These are phyloP conservation scores for Ogataea ganodermae DNA, from an alignment of 805 yeast species.

Conservation along the genomic window DNA sequence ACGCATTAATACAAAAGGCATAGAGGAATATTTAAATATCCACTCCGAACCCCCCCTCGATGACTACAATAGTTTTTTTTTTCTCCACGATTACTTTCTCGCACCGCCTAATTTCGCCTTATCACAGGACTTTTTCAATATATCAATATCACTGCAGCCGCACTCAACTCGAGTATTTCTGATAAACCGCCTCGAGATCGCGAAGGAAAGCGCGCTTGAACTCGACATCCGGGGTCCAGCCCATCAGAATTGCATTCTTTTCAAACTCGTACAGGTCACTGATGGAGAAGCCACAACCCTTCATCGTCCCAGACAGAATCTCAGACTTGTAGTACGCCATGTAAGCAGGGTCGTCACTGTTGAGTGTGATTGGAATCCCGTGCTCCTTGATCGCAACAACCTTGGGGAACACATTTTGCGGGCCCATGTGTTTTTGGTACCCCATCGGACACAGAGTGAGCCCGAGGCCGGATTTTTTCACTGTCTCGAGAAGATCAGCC, in stretches of 20 bases:
- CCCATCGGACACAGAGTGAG: conserved; percentile 48
- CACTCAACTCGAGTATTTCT: conserved; percentile 3
- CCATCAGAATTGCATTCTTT: conserved; percentile 24
- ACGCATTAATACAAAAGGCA: too few species aligned
- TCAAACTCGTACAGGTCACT: conserved; percentile 23
- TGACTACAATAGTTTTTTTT: neutral
- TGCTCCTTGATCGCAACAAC: conserved; percentile 41
- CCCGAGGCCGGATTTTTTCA: conserved; percentile 38
- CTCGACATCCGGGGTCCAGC: conserved; percentile 25
- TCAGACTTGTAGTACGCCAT: conserved; percentile 47
- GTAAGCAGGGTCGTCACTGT: conserved; percentile 42
- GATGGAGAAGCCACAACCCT: conserved; percentile 18
- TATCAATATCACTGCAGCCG: neutral
- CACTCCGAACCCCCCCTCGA: too few species aligned
- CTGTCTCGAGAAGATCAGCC: conserved; percentile 37
- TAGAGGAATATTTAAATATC: too few species aligned
- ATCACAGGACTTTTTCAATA: neutral
- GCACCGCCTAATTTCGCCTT: conserved; percentile 3
- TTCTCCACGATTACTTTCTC: neutral
- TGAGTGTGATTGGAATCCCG: conserved; percentile 43
- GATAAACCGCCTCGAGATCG: conserved; percentile 16
- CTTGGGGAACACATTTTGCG: conserved; percentile 42
- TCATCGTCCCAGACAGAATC: conserved; percentile 27
- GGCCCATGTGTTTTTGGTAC: conserved; percentile 27
- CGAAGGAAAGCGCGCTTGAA: conserved; percentile 18